Base-by-base conservation (phyloP, 306 rosid genomes). In the Cyclanthera cordifolia region DNA sequence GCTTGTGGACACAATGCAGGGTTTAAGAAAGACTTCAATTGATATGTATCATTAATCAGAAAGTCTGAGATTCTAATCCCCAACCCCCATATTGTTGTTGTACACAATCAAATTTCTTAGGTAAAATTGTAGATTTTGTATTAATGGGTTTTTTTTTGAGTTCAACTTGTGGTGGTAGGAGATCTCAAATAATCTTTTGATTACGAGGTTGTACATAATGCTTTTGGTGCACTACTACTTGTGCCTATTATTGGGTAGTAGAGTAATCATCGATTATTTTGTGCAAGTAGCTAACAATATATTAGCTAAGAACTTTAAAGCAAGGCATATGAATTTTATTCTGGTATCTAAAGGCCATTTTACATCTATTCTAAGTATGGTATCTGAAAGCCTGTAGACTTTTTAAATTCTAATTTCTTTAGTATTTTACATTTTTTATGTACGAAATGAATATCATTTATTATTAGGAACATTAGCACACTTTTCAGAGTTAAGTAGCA, bases 1-100 rank as follows among this genome's bases (percentile, higher is more conserved):
- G 34, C 52, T 43, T 15, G 70, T 43, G 46, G 34, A 64, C 69
- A 41, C 45, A 39, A 63, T 64, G 49, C 68, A 21, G n/a, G 43
- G 49, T 60, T 60, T 57, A 28, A 55, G 39, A 55, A 16, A 25
- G 6, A 4, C 6, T 32, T 20, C 28, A 19, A 21, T 37, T 21
- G 3, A 24, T 13, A 64, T 54, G 41, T 34, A 34, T 34, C 5
- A 8, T 6, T 1, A 1, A 34, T 9, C 41, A 32, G 5, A 32
- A 4, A 7, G 37, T 32, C 37, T 5, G 3, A 32, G 37, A 7
- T 34, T 34, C 41, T 5, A 34, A 2, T 34, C 41, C 41, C 41
- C 41, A 34, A 34, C 41, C 41, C 41, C 41, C 8, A 34, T 34
- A 34, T 34, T 34, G 41, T 34, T 4, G 8, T 34, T 5, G 41